Evolutionary conservation across 495 filamentous ascomycete genomes (phyloP), one percentile per base, ranked within the genome.

Genomic region (Neurospora sp.): DNA sequence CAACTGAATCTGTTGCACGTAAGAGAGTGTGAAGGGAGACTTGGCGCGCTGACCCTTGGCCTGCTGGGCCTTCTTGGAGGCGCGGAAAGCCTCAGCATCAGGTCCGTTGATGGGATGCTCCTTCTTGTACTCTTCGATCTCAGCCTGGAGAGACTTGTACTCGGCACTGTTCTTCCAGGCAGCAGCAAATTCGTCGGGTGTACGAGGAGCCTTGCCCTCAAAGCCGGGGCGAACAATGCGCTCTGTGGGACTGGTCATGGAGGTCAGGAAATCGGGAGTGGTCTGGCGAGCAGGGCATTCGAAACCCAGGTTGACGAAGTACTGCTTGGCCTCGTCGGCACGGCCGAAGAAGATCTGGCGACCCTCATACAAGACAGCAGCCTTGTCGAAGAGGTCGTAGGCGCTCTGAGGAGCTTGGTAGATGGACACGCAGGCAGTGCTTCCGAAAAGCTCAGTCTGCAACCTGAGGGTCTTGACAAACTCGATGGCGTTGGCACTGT

Each of bases 371-470:
- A 96, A 82, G 11, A 96, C 88, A 35, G 89, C 85, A 18, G 88
- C 91, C 81, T 93, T 94, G 81, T 96, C 92, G 74, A 96, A 95
- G 8, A 85, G 84, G 76, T 94, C 90, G 74, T 94, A 95, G 35
- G 91, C 90, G 46, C 83, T 85, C 77, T 96, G 91, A 39, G 90
- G 89, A 0, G 92, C 91, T 76, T 97, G 93, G 79, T 97, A 96
- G 75, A 96, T 91, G 9, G 93, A 91, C n/a, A 96, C 92, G 68
- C 88, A 84, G 40, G 89, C 88, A 12, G 91, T 91, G 69, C 86
- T 88, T 8, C 88, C 85, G 66, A 87, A 86, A 70, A 93, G 82
- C 59, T 93, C 88, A 5, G 90, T 91, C 46, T 89, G 87, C 10
- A 91, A 79, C 40, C 89, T 85, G 22, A 96, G 78, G 5, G 88